phyloP scores from a whole-genome alignment of 73 alveolate genomes.

The Durusdinium trenchii region DNA sequence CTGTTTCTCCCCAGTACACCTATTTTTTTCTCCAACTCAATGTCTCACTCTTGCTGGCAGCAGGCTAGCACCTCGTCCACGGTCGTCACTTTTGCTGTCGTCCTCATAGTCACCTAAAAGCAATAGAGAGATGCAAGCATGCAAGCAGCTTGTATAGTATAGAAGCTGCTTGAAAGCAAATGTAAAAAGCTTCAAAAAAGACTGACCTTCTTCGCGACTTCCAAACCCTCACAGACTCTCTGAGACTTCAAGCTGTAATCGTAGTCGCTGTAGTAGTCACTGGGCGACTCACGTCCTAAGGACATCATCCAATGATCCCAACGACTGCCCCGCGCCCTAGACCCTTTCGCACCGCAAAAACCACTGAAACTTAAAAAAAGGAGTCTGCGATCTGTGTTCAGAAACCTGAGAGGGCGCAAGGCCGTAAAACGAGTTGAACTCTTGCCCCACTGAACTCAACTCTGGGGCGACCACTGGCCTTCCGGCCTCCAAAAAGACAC shows the following conservation, averaged over 20 bases:
- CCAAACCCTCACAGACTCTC: neutral
- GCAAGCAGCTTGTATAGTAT: neutral
- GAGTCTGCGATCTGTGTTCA: neutral
- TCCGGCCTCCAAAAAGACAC: no score
- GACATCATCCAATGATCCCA: neutral
- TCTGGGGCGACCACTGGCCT: no score
- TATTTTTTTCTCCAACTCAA: no score
- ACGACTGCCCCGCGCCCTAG: neutral
- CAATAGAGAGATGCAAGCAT: neutral
- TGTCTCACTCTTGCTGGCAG: no score
- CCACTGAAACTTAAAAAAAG: neutral
- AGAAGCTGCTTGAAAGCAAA: neutral
- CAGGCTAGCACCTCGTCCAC: conserved; percentile 48
- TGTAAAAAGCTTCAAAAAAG: neutral
- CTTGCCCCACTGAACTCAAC: no score
- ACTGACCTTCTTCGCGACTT: neutral
- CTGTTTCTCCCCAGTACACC: no score
- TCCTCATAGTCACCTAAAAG: conserved; percentile 48
- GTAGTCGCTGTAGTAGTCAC: conserved; percentile 68
- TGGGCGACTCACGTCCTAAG: neutral
- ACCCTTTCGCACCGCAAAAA: neutral
- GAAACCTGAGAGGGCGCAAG: neutral
- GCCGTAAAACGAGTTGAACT: no score
- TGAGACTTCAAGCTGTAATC: neutral
- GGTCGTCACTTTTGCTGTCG: conserved; percentile 38